These are phyloP conservation scores for Ramicandelaber brevisporus DNA, from an alignment of 192 early-diverging fungal genomes.

Conservation along the genomic window DNA sequence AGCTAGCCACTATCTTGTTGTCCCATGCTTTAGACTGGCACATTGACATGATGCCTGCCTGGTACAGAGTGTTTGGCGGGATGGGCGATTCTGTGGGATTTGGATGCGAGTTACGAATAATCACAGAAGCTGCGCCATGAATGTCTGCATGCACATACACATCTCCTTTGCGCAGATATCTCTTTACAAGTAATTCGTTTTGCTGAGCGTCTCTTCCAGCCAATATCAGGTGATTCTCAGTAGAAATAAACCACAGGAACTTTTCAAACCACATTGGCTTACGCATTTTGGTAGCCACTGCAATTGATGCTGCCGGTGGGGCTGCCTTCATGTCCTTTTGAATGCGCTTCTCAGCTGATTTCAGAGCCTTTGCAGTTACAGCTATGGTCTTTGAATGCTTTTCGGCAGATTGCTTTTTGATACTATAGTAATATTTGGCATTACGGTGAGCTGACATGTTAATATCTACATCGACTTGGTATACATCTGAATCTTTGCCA, in stretches of 20 bases:
- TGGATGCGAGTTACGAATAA: conserved; percentile 55
- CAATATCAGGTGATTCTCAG: conserved; percentile 79
- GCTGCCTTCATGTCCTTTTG: conserved; percentile 46
- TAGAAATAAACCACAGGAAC: conserved; percentile 84
- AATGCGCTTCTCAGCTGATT: conserved; percentile 81
- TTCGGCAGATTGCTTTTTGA: conserved; percentile 49
- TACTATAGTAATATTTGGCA: conserved; percentile 68
- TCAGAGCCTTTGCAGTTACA: conserved; percentile 60
- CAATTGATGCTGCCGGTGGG: too few species aligned
- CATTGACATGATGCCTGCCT: conserved; percentile 89
- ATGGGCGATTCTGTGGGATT: conserved; percentile 16
- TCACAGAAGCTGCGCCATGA: conserved; percentile 68
- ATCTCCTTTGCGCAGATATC: conserved; percentile 39
- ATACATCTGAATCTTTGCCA: conserved; percentile 7
- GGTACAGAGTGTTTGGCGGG: conserved; percentile 73
- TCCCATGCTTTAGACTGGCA: conserved; percentile 93
- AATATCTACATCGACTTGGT: conserved; percentile 62
- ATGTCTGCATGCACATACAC: conserved; percentile 83
- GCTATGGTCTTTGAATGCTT: conserved; percentile 83
- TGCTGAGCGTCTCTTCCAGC: conserved; percentile 81
- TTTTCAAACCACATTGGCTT: conserved; percentile 97
- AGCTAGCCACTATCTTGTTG: conserved; percentile 76
- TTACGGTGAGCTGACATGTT: conserved; percentile 71
- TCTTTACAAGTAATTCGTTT: conserved; percentile 73
- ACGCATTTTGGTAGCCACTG: conserved; percentile 52